These are phyloP conservation scores for Coccinonectria pachysandricola DNA, from an alignment of 2,329 filamentous ascomycete genomes.

Conservation along the genomic window DNA sequence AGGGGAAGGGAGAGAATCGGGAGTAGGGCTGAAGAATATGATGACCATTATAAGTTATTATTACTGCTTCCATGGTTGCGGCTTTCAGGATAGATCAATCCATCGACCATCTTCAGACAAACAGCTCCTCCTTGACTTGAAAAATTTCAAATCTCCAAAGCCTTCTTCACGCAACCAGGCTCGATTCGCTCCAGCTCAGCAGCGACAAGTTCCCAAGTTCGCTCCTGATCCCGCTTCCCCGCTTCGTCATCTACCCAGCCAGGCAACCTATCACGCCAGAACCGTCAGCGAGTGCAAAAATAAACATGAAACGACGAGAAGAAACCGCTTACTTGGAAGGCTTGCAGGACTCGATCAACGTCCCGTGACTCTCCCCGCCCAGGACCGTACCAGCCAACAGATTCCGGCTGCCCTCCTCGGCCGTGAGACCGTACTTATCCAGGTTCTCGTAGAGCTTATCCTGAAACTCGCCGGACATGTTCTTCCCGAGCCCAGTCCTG, in stretches of 20 bases:
- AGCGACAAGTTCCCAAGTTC: conserved; percentile 18
- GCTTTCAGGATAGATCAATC: too few species aligned
- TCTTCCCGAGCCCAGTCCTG: conserved; percentile 12
- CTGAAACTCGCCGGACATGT: conserved; percentile 1
- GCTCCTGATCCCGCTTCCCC: conserved; percentile 11
- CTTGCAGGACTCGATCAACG: conserved; percentile 14
- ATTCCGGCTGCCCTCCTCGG: conserved; percentile 20
- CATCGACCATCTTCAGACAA: too few species aligned
- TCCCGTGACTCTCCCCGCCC: conserved; percentile 18
- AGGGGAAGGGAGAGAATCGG: too few species aligned
- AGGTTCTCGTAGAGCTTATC: conserved; percentile 1
- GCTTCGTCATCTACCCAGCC: conserved; percentile 14
- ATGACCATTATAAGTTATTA: too few species aligned
- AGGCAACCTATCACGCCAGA: conserved; percentile 9
- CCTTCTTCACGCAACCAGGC: conserved; percentile 17
- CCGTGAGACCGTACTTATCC: conserved; percentile 8
- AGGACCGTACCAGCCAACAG: conserved; percentile 16
- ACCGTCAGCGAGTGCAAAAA: not conserved
- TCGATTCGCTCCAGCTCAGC: conserved; percentile 18
- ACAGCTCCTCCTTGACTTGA: too few species aligned
- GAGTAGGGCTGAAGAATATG: too few species aligned
- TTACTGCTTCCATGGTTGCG: too few species aligned
- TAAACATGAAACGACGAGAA: not conserved
- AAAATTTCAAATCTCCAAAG: conserved; percentile 1
- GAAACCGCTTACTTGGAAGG: conserved; percentile 19